Evolutionary conservation across 169 alveolate genomes (phyloP), one percentile per base, ranked within the genome.

Genomic region (Plasmodium malariae): DNA sequence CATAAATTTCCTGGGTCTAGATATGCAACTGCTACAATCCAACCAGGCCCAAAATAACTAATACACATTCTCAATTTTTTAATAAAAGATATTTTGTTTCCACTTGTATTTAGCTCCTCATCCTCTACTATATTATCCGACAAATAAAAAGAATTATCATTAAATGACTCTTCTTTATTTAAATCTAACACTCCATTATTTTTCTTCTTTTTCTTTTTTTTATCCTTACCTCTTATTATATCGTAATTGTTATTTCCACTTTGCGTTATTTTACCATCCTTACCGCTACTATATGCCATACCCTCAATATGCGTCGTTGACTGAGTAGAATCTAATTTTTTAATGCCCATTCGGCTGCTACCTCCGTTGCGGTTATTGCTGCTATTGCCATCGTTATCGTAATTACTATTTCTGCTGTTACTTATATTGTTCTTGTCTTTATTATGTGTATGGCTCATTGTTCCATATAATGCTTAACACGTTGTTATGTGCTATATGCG

Each of bases 1-100:
- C 93, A 93, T 32, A 93, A 74, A 62, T 93, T 93, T 17, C 96
- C 96, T 1, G 96, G 96, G 28, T 93, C 96, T 34, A 93, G 78
- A 72, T 88, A 93, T 1, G 96, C 96, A 83, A 93, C 87, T 0
- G 96, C 92, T 19, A 93, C 93, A 5, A 93, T 87, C 96, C 96
- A 93, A 19, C 96, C 96, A 0, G 96, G 95, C 3, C 95, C 95
- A 60, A 90, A 74, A 63, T 88, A 93, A 24, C 65, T 90, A 57
- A 90, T 88, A 67, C 70, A 87, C 85, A 69, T 83, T 83, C 55
- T 83, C 34, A 65, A 34, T 54, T 83, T 83, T 11, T 67, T 48
- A 26, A 49, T 19, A 9, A 83, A 67, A 28, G 86, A 43, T 3
- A 54, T 21, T 21, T 43, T 43, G 11, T 24, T 48, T 21, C 17